Evolutionary conservation across 2,329 filamentous ascomycete species (phyloP).

Genomic region (Cadophora sp.): DNA sequence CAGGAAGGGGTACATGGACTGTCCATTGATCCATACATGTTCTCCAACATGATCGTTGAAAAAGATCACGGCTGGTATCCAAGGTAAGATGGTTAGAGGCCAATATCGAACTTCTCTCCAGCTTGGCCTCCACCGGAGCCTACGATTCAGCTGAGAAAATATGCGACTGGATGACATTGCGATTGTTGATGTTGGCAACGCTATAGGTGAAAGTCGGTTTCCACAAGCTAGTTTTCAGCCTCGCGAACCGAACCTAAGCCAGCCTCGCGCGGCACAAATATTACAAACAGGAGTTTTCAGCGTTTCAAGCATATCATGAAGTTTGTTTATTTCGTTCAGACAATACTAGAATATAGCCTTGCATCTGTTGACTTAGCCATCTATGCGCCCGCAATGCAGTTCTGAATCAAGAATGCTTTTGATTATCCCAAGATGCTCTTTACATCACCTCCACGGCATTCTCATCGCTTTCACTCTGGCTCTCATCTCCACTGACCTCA

Average conservation of each 20-base stretch:
- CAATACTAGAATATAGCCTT: conserved; percentile 16
- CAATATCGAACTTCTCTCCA: conserved; percentile 49
- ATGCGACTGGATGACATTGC: conserved; percentile 35
- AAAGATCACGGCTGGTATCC: conserved; percentile 67
- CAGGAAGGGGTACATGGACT: conserved; percentile 80
- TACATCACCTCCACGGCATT: conserved; percentile 67
- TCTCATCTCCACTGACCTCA: conserved; percentile 97
- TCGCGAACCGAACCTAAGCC: background rate
- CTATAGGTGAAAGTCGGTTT: background rate
- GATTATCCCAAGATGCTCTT: conserved; percentile 32
- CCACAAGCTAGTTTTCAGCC: conserved; percentile 11
- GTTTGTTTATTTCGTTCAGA: conserved; percentile 21
- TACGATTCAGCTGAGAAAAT: conserved; percentile 31
- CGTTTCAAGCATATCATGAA: conserved; percentile 4
- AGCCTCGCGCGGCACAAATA: conserved; percentile 25
- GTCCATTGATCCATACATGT: conserved; percentile 61
- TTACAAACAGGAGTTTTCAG: background rate
- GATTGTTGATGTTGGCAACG: conserved; percentile 1
- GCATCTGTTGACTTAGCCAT: conserved; percentile 32
- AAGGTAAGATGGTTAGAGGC: conserved; percentile 61
- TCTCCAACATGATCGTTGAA: conserved; percentile 68
- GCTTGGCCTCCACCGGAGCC: conserved; percentile 25
- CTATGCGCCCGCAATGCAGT: conserved; percentile 44
- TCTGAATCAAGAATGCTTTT: conserved; percentile 40
- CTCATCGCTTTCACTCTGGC: conserved; percentile 93